These are phyloP conservation scores for Cytospora chrysosperma DNA, from an alignment of 2,329 filamentous ascomycete genomes.

Conservation along the genomic window DNA sequence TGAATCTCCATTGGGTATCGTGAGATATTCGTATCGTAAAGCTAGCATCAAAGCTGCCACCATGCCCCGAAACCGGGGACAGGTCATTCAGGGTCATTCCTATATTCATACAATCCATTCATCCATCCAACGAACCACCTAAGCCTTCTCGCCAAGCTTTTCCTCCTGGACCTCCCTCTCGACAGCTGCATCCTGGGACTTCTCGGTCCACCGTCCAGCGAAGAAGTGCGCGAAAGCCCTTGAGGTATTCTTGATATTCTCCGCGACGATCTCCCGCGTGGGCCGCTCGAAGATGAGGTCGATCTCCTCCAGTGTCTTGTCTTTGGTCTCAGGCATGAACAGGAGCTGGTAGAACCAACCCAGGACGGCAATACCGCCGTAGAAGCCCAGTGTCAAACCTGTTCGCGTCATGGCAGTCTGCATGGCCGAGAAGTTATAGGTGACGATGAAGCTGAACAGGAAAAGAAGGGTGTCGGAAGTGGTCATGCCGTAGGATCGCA, in stretches of 20 bases:
- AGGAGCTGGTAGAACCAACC: slow-evolving; percentile 72
- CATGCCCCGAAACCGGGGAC: neutral
- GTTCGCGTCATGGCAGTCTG: slow-evolving; percentile 64
- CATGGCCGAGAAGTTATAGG: slow-evolving; percentile 74
- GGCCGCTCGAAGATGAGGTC: slow-evolving; percentile 65
- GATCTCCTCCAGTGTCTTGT: slow-evolving; percentile 68
- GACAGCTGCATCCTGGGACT: slow-evolving; percentile 10
- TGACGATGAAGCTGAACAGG: slow-evolving; percentile 70
- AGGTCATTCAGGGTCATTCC: neutral
- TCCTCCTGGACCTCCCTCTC: slow-evolving; percentile 14
- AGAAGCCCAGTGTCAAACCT: slow-evolving; percentile 68
- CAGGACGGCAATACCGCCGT: slow-evolving; percentile 68
- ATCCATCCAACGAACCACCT: neutral
- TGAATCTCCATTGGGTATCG: slow-evolving; percentile 16
- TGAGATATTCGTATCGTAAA: slow-evolving; percentile 13
- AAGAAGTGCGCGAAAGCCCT: slow-evolving; percentile 22
- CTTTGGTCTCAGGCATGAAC: slow-evolving; percentile 76
- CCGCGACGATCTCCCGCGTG: slow-evolving; percentile 59
- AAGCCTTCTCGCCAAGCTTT: slow-evolving; percentile 23
- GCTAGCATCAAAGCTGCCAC: neutral
- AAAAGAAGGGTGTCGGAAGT: slow-evolving; percentile 67
- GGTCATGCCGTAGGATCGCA: slow-evolving; percentile 72
- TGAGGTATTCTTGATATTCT: slow-evolving; percentile 48
- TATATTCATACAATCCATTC: neutral
- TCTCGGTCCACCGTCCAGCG: slow-evolving; percentile 13